Evolutionary conservation across 495 filamentous ascomycete genomes (phyloP), one percentile per base, ranked within the genome.

Genomic region (Chaetomium fimeti): DNA sequence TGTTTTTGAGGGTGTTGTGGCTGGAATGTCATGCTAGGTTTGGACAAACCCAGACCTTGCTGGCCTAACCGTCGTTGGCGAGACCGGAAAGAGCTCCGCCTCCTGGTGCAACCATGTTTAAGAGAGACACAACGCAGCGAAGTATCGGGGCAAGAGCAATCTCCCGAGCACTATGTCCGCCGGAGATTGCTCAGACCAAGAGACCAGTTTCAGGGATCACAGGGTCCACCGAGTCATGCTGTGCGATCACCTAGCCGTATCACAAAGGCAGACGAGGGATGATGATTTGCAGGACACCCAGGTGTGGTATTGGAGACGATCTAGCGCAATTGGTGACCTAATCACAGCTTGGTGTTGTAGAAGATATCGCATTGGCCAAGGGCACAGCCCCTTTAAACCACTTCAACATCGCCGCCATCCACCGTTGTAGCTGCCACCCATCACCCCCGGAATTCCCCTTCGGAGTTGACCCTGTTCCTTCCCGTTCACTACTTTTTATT

Each of bases 51-150:
- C 65, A 76, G 60, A 70, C 71, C 25, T 32, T 76, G 54, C 53
- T 76, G 57, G 61, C 72, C 52, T 67, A 16, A 80, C 77, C n/a
- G 79, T 80, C 8, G 76, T 79, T 54, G 81, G 75, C 5, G 74
- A 15, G 74, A 77, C 64, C 70, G 79, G 13, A 75, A 74, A 56
- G 79, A 81, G 70, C 76, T 78, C 13, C 77, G 79, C 0, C n/a
- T 74, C 13, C 57, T 81, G 25, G 77, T 81, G 24, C 77, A 81
- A 68, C 73, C 22, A 76, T 77, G 5, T 81, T 81, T 61, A 76
- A 71, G 57, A 75, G 57, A 75, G 76, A 43, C 80, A 80, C 60
- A 80, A 81, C 55, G 78, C 77, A 2, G 79, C 74, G 1, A 80
- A 74, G 67, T 65, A 67, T 64, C 76, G 71, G 55, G 77, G 76